Percentiles rank a stretch among this genome's conserved stretches.
Conservation (phyloP, 352 stramenopile genomes). For the Globisporangium rhizosaccharum region DNA sequence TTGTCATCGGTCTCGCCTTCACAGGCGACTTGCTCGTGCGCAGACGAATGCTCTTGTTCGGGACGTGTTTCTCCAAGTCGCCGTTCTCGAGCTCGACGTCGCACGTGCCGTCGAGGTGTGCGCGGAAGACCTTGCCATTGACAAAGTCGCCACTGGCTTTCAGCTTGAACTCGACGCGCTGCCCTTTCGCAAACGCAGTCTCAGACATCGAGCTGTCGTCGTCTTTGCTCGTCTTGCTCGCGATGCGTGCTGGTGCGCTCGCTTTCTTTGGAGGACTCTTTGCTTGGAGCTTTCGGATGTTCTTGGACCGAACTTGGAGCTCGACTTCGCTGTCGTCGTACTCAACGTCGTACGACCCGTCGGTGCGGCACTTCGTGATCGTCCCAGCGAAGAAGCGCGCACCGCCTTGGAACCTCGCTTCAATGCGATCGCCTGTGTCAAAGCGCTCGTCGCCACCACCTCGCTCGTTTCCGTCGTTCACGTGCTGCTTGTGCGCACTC, state of each 20-base stretch:
- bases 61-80: slow-evolving; percentile 45
- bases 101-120: slow-evolving; percentile 50
- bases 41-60: slow-evolving; percentile 26
- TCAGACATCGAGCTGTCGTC: slow-evolving; percentile 31
- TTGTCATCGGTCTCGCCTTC: slow-evolving; percentile 26
- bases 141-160: slow-evolving; percentile 39
- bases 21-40: slow-evolving; percentile 17
- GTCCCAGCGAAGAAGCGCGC: slow-evolving; percentile 36
- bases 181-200: slow-evolving; percentile 34
- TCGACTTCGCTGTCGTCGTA: slow-evolving; percentile 67
- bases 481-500: slow-evolving; percentile 3
- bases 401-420: slow-evolving; percentile 35
- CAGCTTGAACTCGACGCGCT: slow-evolving; percentile 55
- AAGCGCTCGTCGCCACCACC: slow-evolving; percentile 8
- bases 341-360: slow-evolving; percentile 40
- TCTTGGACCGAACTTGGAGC: slow-evolving; percentile 34
- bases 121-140: slow-evolving; percentile 40
- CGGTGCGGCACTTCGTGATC: slow-evolving; percentile 32
- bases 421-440: slow-evolving; percentile 35
- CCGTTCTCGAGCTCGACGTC: slow-evolving; percentile 62
- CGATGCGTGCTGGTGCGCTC: slow-evolving; percentile 5
- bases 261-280: slow-evolving; percentile 4
- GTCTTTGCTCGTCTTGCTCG: slow-evolving; percentile 13
- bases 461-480: slow-evolving; percentile 14
- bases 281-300: slow-evolving; percentile 25